Evolutionary conservation across 192 early-diverging fungal genomes (phyloP), one percentile per base, ranked within the genome.

Genomic region (Borealophlyctis nickersoniae): DNA sequence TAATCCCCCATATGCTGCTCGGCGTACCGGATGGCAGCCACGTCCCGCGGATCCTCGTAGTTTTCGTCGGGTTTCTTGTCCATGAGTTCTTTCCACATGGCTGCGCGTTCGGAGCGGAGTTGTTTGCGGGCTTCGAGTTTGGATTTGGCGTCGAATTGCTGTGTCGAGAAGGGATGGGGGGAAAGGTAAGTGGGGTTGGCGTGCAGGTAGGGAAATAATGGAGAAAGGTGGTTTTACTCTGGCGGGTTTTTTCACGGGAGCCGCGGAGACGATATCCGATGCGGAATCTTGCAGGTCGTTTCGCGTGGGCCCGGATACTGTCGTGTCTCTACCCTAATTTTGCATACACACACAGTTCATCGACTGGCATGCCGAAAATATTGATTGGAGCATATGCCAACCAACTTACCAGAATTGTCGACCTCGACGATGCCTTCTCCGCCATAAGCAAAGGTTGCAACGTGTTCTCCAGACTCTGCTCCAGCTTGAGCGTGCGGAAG

Each of bases 1-100:
- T 84, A 87, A 48, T 87, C 85, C 23, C 85, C 85, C 77, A 87
- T 86, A 59, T 85, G 64, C 22, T 62, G 63, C 30, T 81, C 74
- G 4, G 85, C 85, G 55, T 80, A 79, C 35, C 81, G 64, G 30
- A 87, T 87, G 3, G 79, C 76, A 0, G 77, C 76, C 19, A 84
- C 77, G 52, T 87, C 85, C 39, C 75, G 64, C 7, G 81, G 77
- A 62, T 87, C 85, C 54, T 87, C 79, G 59, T 83, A 83, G 30
- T 67, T 81, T 1, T 74, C 79, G 59, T 86, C 83, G 4, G 85
- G 85, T 57, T 87, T 87, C 0, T 66, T 55, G 27, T 82, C 81
- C 73, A 83, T 69, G 26, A 87, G 69, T 51, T 80, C 69, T 49
- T 87, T 86, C 80, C 78, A 84, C 33, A 73, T 36, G 14, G 55